Evolutionary conservation across 768 basidiomycete genomes (phyloP), one percentile per base, ranked within the genome.

Genomic region (Lactarius sanguifluus): DNA sequence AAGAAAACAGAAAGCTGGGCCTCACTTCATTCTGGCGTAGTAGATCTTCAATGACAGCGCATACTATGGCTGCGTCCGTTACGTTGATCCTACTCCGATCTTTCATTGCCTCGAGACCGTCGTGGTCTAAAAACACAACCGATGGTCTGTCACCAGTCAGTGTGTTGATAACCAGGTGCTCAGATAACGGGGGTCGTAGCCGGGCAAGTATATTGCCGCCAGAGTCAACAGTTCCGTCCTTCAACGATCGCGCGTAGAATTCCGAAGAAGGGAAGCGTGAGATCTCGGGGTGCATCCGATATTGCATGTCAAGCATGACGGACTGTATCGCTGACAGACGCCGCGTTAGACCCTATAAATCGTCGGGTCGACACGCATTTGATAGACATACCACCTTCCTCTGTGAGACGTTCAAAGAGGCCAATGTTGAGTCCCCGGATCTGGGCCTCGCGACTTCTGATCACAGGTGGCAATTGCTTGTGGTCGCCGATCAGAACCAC

Each of bases 401-500:
- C 84, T n/a, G 90, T 90, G 62, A 98, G 79, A 43, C 95, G 81
- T 75, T 98, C 96, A 69, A 98, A 98, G 25, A 98, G 81, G 77
- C 91, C 92, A 32, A 86, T 82, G 15, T 86, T 87, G 20, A 97
- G 79, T 2, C 93, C 93, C 20, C 85, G 84, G 25, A 82, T 76
- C 71, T 85, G 82, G 0, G 94, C 95, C 73, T 92, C 86, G 25
- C 82, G 81, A 68, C 90, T 93, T 25, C 85, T 81, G 64, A 96
- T 92, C 68, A 96, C 85, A 0, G 95, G 94, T 9, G 95, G 94
- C 12, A 98, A 81, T 74, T 98, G 95, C 73, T 96, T 96, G 77
- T 98, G 95, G 77, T 98, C 95, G n/a, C 95, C 95, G 71, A 98
- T 96, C 56, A 98, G 84, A 1, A 93, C 86, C 38, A 93, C 81